Percentiles rank a stretch among this genome's conserved stretches.
phyloP scores from a whole-genome alignment of 345 rosid genomes.

The Brassica carinata region DNA sequence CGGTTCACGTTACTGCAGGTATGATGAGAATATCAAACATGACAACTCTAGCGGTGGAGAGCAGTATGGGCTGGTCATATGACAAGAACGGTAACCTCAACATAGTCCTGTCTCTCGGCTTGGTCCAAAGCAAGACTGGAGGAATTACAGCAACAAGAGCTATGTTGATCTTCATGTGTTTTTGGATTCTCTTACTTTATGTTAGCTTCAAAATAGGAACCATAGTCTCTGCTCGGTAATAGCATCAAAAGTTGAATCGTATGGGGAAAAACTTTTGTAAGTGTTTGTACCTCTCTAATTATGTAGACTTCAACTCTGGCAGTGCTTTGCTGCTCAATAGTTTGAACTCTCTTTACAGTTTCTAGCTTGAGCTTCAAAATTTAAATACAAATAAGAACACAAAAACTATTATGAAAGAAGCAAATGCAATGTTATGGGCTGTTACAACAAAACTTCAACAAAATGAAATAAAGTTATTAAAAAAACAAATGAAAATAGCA shows the following conservation, averaged over 20 bases:
- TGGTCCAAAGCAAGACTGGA: conserved; percentile 49
- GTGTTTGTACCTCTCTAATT: conserved; percentile 35
- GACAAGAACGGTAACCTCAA: conserved; percentile 74
- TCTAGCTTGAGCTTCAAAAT: not conserved
- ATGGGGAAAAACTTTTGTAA: not conserved
- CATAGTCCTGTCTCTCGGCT: conserved; percentile 56
- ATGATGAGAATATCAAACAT: conserved; percentile 74
- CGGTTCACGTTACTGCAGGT: conserved; percentile 86
- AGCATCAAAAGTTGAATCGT: conserved; percentile 21
- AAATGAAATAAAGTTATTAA: not conserved
- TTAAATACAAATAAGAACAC: not conserved
- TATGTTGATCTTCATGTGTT: conserved; percentile 56
- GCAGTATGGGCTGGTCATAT: conserved; percentile 59
- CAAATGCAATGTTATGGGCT: conserved; percentile 28
- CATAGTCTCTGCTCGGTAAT: conserved; percentile 57
- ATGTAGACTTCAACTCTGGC: conserved; percentile 33
- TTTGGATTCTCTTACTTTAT: conserved; percentile 71
- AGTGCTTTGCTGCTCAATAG: conserved; percentile 33
- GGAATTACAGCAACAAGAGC: conserved; percentile 49
- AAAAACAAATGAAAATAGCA: conserved; percentile 32
- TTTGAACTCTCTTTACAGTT: not conserved
- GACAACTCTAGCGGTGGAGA: conserved; percentile 24
- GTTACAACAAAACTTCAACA: not conserved
- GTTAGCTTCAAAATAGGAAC: conserved; percentile 63
- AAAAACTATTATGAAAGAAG: not conserved